Base-by-base conservation (phyloP, 345 rosid genomes). In the Laguncularia racemosa region DNA sequence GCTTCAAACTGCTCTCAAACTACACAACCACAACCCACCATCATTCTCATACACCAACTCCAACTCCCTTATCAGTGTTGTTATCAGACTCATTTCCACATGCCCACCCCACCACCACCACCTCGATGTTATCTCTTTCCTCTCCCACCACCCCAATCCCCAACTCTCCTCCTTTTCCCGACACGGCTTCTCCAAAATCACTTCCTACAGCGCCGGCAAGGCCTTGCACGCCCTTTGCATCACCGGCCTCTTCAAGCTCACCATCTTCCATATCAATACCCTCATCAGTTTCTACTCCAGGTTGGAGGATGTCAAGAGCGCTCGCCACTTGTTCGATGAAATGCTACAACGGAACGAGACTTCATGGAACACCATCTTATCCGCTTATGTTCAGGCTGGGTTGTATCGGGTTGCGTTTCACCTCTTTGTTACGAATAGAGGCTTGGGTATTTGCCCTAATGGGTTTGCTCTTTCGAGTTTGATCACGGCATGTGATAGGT, bases 331-430 rank as follows among this genome's bases (percentile, higher is more conserved):
- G 90, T 88, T 91, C 64, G 98, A 84, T 70, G 55, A 62, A 73
- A 86, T 81, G 95, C 49, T 61, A 55, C 78, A 76, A 19, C 84
- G 78, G 73, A 86, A 81, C 45, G 83, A 77, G 52, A 76, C 84
- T 65, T 82, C 98, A 48, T 91, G 98, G 96, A 91, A 89, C 72
- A 86, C 82, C 28, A 66, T 84, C 84, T 72, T 86, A 73, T 82
- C 95, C 12, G 92, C 90, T 11, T 54, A 80, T 65, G 90, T 86
- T 52, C 81, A 79, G 14, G 73, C 66, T 45, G 78, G 87, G 14
- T 55, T 62, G 48, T 81, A 79, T 64, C 14, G 63, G 18, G 76
- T 84, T 40, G 78, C 81, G 2, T 47, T 84, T 51, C 44, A 19
- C 2, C 81, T 84, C 51, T 81, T 88, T 16, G 26, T 56, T 57